These are phyloP conservation scores for Schoenoplectus tabernaemontani DNA, from an alignment of 202 grass and related monocot genomes.

Conservation along the genomic window DNA sequence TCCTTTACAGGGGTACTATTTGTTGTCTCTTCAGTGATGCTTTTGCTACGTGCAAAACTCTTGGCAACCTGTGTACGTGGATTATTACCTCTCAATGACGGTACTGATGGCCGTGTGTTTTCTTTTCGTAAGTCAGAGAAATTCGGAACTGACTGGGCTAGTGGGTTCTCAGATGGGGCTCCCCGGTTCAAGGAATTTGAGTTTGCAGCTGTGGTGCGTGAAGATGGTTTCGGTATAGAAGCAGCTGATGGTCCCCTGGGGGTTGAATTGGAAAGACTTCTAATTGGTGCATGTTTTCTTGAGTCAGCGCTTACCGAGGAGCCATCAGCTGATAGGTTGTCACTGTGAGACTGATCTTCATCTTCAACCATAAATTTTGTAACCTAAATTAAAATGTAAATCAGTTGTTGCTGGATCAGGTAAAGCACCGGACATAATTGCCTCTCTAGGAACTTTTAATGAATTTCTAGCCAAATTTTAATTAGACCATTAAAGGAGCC, in stretches of 20 bases:
- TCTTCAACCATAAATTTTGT: constrained; percentile 49
- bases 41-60: constrained; percentile 62
- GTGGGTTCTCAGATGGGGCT: constrained; percentile 50
- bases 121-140: constrained; percentile 85
- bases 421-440: constrained; percentile 1
- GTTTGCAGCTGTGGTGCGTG: constrained; percentile 36
- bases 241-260: constrained; percentile 31
- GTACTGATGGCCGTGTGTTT: constrained; percentile 68
- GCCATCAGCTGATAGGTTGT: constrained; percentile 69
- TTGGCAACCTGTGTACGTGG: constrained; percentile 39
- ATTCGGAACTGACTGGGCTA: constrained; percentile 73
- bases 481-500: background rate
- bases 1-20: constrained; percentile 45
- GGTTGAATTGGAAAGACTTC: constrained; percentile 40
- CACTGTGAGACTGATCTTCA: constrained; percentile 40
- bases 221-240: constrained; percentile 43
- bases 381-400: constrained; percentile 41
- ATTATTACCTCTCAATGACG: constrained; percentile 28
- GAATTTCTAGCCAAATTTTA: background rate
- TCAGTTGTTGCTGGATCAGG: background rate
- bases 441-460: background rate
- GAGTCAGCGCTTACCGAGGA: constrained; percentile 71
- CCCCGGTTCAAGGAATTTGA: constrained; percentile 45
- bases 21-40: constrained; percentile 65
- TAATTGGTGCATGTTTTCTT: constrained; percentile 54